Evolutionary conservation across 164 flowering plant species (phyloP).

Genomic region (Chloranthus sessilifolius): DNA sequence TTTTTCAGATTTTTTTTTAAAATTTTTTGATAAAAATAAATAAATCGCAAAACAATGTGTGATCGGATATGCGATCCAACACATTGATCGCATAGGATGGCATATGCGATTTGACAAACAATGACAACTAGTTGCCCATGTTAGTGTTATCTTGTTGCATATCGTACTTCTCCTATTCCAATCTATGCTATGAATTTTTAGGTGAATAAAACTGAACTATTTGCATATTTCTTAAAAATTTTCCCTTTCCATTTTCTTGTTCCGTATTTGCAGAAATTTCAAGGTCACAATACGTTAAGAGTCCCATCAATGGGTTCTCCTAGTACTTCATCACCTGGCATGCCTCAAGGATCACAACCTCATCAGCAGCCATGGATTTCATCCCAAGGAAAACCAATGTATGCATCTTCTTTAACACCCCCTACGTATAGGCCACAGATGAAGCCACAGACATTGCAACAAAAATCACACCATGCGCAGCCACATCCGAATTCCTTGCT

Average conservation of each 20-base stretch:
- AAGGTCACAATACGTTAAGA: slow-evolving; percentile 55
- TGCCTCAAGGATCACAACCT: slow-evolving; percentile 47
- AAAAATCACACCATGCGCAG: slow-evolving; percentile 48
- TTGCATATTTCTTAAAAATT: not conserved
- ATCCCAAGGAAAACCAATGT: slow-evolving; percentile 48
- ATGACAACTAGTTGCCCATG: not conserved
- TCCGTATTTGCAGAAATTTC: slow-evolving; percentile 47
- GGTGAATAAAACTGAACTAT: not conserved
- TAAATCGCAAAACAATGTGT: no score
- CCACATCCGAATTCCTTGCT: slow-evolving; percentile 36
- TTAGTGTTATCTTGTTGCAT: not conserved
- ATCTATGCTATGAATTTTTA: not conserved
- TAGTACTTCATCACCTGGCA: slow-evolving; percentile 35
- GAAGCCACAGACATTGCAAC: slow-evolving; percentile 51
- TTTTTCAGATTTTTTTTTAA: no score
- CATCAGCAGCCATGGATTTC: slow-evolving; percentile 76
- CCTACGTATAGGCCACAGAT: slow-evolving; percentile 51
- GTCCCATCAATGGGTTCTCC: slow-evolving; percentile 42
- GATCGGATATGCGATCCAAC: no score
- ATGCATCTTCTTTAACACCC: slow-evolving; percentile 54
- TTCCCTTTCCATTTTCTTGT: not conserved
- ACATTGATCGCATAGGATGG: no score
- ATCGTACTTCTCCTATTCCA: not conserved
- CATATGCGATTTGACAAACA: not conserved
- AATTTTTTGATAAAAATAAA: no score